Evolutionary conservation across 148 eudicot genomes (phyloP), one percentile per base, ranked within the genome.

Genomic region (Chenopodium formosanum): DNA sequence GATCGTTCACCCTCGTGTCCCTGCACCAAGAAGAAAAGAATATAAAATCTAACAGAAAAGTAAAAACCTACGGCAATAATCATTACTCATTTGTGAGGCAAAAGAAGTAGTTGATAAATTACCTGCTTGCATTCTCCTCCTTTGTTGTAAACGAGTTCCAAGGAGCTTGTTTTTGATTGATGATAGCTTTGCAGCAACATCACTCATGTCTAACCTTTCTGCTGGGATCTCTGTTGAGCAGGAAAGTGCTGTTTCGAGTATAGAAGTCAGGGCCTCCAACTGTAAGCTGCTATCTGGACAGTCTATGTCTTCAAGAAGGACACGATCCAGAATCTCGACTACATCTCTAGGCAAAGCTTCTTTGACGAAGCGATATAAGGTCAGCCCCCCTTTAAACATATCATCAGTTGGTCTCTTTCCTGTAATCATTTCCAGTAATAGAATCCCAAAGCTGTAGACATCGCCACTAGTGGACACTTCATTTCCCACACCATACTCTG

Each of bases 401-500:
- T 71, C 76, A 37, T 80, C 70, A 16, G 83, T 75, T 17, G 86
- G 83, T n/a, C 77, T 79, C 77, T 75, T 84, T 19, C 79, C 82
- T 37, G 80, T 84, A 13, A 80, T 34, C 67, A 68, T 75, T 64
- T 84, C 83, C 23, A 84, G 23, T 56, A 84, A 11, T 1, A 84
- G 73, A 20, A 84, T 80, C 27, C 86, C 83, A 17, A 67, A 84
- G 44, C 83, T 84, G 68, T 80, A 80, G 44, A 75, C 31, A 29
- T 84, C 80, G 2, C 86, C 86, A 11, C 58, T 13, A 19, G n/a
- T 47, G 0, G 86, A 84, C 9, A 47, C 83, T 68, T 75, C 70
- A 70, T 76, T 84, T 47, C 86, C 86, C 60, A 84, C 2, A 50
- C 85, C 85, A 79, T 83, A 83, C 37, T 83, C 82, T 83, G 75